These are phyloP conservation scores for Eremothecium gossypii DNA, from an alignment of 1,139 yeast genomes.

Conservation along the genomic window DNA sequence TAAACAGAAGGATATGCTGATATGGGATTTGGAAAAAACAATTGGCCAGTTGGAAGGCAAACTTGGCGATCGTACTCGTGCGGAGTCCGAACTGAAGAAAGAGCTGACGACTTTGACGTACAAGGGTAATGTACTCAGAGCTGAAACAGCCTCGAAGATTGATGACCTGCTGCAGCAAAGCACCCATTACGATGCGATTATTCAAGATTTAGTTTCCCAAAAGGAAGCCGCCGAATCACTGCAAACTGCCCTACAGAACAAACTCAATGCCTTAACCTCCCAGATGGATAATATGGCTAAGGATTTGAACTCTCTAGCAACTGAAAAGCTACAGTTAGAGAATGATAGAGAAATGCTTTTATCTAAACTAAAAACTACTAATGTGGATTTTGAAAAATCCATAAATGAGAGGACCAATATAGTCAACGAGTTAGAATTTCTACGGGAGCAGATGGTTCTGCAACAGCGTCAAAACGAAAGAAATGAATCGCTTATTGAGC, in stretches of 20 bases:
- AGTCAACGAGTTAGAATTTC: slow-evolving; percentile 22
- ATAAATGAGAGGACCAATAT: slow-evolving; percentile 37
- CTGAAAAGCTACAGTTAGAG: slow-evolving; percentile 43
- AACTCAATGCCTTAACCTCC: slow-evolving; percentile 33
- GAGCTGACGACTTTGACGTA: slow-evolving; percentile 53
- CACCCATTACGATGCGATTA: slow-evolving; percentile 38
- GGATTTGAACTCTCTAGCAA: slow-evolving; percentile 19
- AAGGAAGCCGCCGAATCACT: slow-evolving; percentile 38
- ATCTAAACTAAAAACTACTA: slow-evolving; percentile 37
- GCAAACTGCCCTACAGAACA: slow-evolving; percentile 35
- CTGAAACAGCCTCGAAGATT: slow-evolving; percentile 45
- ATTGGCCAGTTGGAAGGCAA: slow-evolving; percentile 46
- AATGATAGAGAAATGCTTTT: slow-evolving; percentile 39
- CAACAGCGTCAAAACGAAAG: slow-evolving; percentile 27
- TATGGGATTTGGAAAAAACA: slow-evolving; percentile 52
- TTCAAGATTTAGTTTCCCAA: slow-evolving; percentile 40
- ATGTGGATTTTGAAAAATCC: slow-evolving; percentile 39
- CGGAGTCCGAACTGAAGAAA: slow-evolving; percentile 57
- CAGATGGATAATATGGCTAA: slow-evolving; percentile 40
- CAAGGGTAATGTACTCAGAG: slow-evolving; percentile 50
- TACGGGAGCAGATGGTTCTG: slow-evolving; percentile 28
- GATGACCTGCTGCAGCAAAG: slow-evolving; percentile 43
- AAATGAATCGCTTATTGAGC: slow-evolving; percentile 32
- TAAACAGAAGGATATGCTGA: slow-evolving; percentile 45
- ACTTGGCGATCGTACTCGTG: slow-evolving; percentile 49